Percentiles rank a stretch among this genome's conserved stretches.
phyloP scores from a whole-genome alignment of 345 rosid genomes.

The Eucalyptus pauciflora region DNA sequence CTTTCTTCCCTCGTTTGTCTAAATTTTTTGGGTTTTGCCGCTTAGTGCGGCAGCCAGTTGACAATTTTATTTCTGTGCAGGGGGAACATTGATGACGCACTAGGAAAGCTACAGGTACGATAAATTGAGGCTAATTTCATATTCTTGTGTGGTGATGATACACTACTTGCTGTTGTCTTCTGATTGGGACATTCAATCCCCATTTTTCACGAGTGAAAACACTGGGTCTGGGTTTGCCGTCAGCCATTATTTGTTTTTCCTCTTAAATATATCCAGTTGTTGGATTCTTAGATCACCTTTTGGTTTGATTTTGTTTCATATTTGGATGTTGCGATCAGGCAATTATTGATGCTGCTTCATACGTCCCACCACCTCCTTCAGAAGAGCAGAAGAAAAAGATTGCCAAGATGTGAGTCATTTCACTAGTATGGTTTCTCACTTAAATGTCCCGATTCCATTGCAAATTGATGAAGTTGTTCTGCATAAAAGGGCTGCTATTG shows the following conservation, averaged over 20 bases:
- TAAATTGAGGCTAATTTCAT: background rate
- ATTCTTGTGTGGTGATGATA: background rate
- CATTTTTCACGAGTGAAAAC: background rate
- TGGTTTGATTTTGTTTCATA: background rate
- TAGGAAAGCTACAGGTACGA: conserved; percentile 76
- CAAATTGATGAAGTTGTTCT: background rate
- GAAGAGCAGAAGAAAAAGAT: conserved; percentile 97
- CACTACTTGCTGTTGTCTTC: background rate
- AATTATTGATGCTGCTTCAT: conserved; percentile 83
- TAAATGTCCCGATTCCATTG: background rate
- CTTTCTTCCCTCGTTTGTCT: background rate
- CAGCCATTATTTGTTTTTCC: background rate
- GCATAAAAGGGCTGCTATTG: conserved; percentile 65
- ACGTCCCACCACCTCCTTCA: conserved; percentile 95
- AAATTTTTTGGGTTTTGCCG: background rate
- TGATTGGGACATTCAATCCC: background rate
- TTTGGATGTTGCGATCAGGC: conserved; percentile 32
- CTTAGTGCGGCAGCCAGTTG: background rate
- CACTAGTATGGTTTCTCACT: background rate
- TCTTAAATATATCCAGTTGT: background rate
- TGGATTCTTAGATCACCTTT: background rate
- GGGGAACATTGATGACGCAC: conserved; percentile 91
- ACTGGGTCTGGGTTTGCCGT: too few relatives aligned
- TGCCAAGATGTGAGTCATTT: conserved; percentile 47
- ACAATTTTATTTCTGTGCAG: conserved; percentile 23